These are phyloP conservation scores for Lignosus rhinocerotis DNA, from an alignment of 1,284 basidiomycete species.

Conservation along the genomic window DNA sequence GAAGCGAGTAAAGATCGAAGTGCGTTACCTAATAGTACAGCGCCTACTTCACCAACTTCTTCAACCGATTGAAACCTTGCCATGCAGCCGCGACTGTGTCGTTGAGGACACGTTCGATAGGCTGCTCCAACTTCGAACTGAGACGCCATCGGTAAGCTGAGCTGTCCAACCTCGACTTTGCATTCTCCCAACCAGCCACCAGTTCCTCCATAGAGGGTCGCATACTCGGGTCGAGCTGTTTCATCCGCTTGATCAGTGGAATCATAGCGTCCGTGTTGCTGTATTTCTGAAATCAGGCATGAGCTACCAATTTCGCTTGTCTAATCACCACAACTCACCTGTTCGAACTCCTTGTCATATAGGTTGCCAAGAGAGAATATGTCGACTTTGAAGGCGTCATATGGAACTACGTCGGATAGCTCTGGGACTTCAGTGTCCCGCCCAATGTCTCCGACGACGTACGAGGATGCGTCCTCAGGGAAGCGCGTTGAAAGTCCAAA, in stretches of 20 bases:
- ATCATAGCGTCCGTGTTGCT: not conserved
- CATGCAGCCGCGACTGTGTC: not conserved
- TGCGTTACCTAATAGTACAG: not conserved
- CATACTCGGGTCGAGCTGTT: not conserved
- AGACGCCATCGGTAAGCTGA: not conserved
- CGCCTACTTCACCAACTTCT: not conserved
- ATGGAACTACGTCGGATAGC: constrained; percentile 25
- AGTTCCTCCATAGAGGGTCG: not conserved
- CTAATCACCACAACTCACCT: constrained; percentile 19
- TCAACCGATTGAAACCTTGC: not conserved
- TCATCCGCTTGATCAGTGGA: not conserved
- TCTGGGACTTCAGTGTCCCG: constrained; percentile 32
- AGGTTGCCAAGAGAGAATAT: constrained; percentile 32
- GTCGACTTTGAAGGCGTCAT: constrained; percentile 35
- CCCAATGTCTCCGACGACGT: constrained; percentile 18
- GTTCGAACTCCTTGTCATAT: constrained; percentile 20
- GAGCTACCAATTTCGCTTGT: not conserved
- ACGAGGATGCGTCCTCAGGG: not conserved
- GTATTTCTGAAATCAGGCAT: not conserved
- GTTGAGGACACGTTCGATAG: not conserved
- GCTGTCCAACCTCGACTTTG: not conserved
- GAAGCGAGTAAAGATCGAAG: not conserved
- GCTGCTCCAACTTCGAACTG: not conserved
- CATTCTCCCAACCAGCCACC: not conserved
- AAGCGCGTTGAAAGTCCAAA: constrained; percentile 29